phyloP scores from a whole-genome alignment of 352 stramenopile genomes.

The Globisporangium camurandrum region DNA sequence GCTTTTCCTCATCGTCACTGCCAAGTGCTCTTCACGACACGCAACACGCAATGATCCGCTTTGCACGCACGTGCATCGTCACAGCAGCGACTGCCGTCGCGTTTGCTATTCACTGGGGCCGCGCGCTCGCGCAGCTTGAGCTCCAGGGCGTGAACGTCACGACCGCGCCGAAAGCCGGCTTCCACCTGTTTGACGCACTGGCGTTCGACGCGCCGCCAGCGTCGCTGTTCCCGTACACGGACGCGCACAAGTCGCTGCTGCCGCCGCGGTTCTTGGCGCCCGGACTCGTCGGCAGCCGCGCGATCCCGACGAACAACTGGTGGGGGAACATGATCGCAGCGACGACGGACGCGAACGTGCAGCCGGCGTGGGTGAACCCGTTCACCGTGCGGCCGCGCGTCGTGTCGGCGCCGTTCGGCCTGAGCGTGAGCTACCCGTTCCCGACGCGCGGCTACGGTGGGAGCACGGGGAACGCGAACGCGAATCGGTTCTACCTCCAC shows the following conservation, averaged over 20 bases:
- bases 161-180: slow-evolving; percentile 13
- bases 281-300: slow-evolving; percentile 25
- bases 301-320: slow-evolving; percentile 69
- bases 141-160: slow-evolving; percentile 14
- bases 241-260: slow-evolving; percentile 22
- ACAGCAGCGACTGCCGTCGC: too few species aligned
- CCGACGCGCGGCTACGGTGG: slow-evolving; percentile 37
- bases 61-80: not conserved
- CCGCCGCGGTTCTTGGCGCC: slow-evolving; percentile 49
- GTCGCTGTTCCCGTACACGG: slow-evolving; percentile 15
- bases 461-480: slow-evolving; percentile 33
- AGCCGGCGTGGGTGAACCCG: slow-evolving; percentile 60
- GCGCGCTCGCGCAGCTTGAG: slow-evolving; percentile 10
- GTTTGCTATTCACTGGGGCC: slow-evolving; percentile 5
- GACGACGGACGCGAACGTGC: slow-evolving; percentile 17
- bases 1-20: not conserved
- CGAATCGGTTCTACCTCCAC: slow-evolving; percentile 48
- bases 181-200: slow-evolving; percentile 24
- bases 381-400: slow-evolving; percentile 42
- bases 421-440: slow-evolving; percentile 53
- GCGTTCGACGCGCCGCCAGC: slow-evolving; percentile 19
- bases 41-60: not conserved
- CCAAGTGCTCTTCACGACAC: not conserved
- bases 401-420: slow-evolving; percentile 27
- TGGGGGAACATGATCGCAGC: slow-evolving; percentile 64